Conservation (phyloP, 1,284 basidiomycete species). For the Trichosporon coremiiforme region DNA sequence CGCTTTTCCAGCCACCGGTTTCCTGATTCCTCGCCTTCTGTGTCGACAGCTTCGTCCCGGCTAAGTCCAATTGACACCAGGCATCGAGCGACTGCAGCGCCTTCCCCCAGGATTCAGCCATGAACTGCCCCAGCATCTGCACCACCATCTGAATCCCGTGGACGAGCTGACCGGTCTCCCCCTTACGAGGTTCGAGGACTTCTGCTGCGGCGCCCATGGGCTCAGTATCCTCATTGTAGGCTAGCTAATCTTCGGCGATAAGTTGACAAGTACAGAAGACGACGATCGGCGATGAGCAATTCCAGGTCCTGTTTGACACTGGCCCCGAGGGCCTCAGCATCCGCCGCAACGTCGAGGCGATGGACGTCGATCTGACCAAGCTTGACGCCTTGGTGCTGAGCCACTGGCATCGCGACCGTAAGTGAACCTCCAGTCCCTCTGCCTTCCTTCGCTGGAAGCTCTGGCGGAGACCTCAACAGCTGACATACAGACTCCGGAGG, state of each 20-base stretch:
- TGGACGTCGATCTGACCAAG: slow-evolving; percentile 62
- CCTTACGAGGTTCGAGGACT: slow-evolving; percentile 70
- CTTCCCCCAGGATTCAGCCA: slow-evolving; percentile 74
- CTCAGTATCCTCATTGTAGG: slow-evolving; percentile 74
- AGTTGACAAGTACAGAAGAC: slow-evolving; percentile 36
- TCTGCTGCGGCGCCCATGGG: slow-evolving; percentile 81
- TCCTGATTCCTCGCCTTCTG: not conserved
- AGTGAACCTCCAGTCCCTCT: not conserved
- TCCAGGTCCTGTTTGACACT: slow-evolving; percentile 72
- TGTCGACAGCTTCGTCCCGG: not conserved
- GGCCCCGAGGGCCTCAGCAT: slow-evolving; percentile 74
- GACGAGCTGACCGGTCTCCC: slow-evolving; percentile 67
- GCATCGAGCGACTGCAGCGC: slow-evolving; percentile 66
- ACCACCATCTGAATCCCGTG: slow-evolving; percentile 38
- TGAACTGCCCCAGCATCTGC: slow-evolving; percentile 68
- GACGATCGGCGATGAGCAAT: slow-evolving; percentile 57
- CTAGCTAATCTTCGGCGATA: not conserved
- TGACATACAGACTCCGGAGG: slow-evolving; percentile 61
- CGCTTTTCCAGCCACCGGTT: not conserved
- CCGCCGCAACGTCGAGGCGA: slow-evolving; percentile 67
- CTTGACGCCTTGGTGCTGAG: slow-evolving; percentile 70
- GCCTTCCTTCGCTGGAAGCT: no score
- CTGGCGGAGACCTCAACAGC: not conserved
- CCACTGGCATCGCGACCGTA: slow-evolving; percentile 77
- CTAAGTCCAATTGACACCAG: slow-evolving; percentile 16